Evolutionary conservation across 1,139 yeast species (phyloP).

Genomic region (Taphrina betulina): DNA sequence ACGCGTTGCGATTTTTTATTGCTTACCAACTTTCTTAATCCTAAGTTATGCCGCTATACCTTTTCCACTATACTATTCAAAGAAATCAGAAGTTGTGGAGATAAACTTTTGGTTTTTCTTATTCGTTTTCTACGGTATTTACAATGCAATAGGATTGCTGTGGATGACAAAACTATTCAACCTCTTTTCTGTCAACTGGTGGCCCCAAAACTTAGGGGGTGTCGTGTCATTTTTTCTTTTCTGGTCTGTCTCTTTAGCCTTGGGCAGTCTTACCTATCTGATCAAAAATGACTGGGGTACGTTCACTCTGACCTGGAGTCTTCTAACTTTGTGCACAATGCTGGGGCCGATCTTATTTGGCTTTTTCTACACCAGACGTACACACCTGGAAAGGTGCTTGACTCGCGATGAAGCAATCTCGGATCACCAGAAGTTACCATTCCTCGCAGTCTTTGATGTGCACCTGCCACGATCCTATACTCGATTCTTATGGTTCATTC

Average conservation of each 20-base stretch:
- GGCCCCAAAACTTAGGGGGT: conserved; percentile 35
- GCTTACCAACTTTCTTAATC: conserved; percentile 26
- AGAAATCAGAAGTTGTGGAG: not conserved
- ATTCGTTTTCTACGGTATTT: conserved; percentile 35
- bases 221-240: conserved; percentile 32
- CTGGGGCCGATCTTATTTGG: conserved; percentile 21
- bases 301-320: conserved; percentile 35
- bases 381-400: conserved; percentile 5
- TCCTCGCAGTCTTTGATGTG: not conserved
- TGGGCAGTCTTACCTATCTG: conserved; percentile 31
- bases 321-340: conserved; percentile 35
- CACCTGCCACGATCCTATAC: conserved; percentile 31
- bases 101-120: conserved; percentile 36
- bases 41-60: conserved; percentile 24
- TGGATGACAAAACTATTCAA: conserved; percentile 36
- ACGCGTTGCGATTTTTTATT: conserved; percentile 19
- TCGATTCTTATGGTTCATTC: conserved; percentile 35
- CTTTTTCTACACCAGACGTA: conserved; percentile 11
- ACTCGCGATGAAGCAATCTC: not conserved
- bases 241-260: conserved; percentile 34
- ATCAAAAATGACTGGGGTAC: conserved; percentile 29
- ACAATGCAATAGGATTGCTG: conserved; percentile 35
- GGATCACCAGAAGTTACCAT: conserved; percentile 1
- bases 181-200: conserved; percentile 36
- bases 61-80: conserved; percentile 15